These are phyloP conservation scores for Phytophthora chlamydospora DNA, from an alignment of 352 stramenopile species.

Conservation along the genomic window DNA sequence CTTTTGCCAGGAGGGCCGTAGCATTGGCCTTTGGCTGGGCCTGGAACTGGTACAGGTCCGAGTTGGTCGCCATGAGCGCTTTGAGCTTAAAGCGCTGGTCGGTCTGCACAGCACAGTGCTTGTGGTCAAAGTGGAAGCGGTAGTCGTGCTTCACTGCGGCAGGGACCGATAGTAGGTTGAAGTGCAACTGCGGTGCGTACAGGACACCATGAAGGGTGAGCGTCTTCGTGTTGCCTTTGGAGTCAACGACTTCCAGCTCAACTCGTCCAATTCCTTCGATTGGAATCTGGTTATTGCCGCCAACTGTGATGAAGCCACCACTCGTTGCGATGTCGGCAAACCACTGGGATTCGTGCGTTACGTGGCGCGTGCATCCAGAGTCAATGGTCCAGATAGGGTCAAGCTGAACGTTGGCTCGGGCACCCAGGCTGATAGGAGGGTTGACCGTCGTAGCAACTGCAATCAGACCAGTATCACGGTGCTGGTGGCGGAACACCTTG, in stretches of 20 bases:
- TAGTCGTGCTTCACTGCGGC: constrained; percentile 11
- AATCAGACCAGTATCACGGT: constrained; percentile 1
- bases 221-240: constrained; percentile 20
- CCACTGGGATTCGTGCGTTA: constrained; percentile 19
- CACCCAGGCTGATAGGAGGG: neutral
- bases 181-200: constrained; percentile 7
- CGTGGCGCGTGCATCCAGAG: constrained; percentile 21
- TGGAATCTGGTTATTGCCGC: constrained; percentile 1
- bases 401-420: neutral
- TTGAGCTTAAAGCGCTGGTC: constrained; percentile 22
- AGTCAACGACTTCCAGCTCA: constrained; percentile 19
- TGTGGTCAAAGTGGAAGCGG: constrained; percentile 11
- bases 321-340: constrained; percentile 5
- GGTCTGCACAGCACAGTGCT: constrained; percentile 9
- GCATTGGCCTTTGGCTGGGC: neutral
- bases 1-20: neutral
- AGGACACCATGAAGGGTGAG: constrained; percentile 9
- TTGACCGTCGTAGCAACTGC: constrained; percentile 5
- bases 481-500: too few relatives aligned
- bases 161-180: constrained; percentile 7
- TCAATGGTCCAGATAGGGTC: constrained; percentile 11
- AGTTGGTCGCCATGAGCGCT: neutral
- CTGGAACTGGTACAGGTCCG: constrained; percentile 16
- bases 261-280: constrained; percentile 20
- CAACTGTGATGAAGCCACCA: constrained; percentile 20